Base-by-base conservation (phyloP, 2,329 filamentous ascomycete species). In the Chaetoscypha palmicola region DNA sequence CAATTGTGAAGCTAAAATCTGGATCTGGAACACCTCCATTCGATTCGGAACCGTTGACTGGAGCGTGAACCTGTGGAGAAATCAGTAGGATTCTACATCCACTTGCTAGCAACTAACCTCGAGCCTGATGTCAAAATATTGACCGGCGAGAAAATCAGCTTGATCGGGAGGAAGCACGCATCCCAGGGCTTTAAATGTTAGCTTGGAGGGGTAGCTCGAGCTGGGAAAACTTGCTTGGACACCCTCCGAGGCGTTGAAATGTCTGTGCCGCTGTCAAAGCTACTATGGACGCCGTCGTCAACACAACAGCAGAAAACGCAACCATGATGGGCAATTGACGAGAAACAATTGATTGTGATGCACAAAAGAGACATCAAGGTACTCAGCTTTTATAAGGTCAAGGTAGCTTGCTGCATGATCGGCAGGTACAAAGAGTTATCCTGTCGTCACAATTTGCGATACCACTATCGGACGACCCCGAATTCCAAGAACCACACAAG, bases 51-150 rank as follows among this genome's bases (percentile, higher is more conserved):
- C 87, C 86, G 64, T 92, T 92, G 60, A 82, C 72, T 4, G 86
- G 86, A 8, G 85, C 84, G 61, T 91, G 86, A 22, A 92, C 77
- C 53, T 55, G 23, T n/a, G n/a, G n/a, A 20, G 17, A 11, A 20
- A 12, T 20, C 9, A 26, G 34, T 32, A 26, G 32, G 8, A 8
- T 2, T 12, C n/a, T n/a, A n/a, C 16, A 10, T 12, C 7, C 3
- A 16, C 32, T 22, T 12, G 32, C 23, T 20, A 16, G 19, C 16
- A 63, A 36, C 46, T 30, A 32, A 53, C 54, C 47, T 92, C 86
- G 47, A 91, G 75, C 47, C 86, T 81, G 50, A 94, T 81, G 61
- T 92, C 87, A 59, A 92, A 92, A 62, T 77, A 82, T 66, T 92
- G 86, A 10, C 86, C 86, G 4, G 86, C 81, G 1, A 94, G 74